phyloP scores from a whole-genome alignment of 23 red algal genomes.

The Agarophyton chilense region DNA sequence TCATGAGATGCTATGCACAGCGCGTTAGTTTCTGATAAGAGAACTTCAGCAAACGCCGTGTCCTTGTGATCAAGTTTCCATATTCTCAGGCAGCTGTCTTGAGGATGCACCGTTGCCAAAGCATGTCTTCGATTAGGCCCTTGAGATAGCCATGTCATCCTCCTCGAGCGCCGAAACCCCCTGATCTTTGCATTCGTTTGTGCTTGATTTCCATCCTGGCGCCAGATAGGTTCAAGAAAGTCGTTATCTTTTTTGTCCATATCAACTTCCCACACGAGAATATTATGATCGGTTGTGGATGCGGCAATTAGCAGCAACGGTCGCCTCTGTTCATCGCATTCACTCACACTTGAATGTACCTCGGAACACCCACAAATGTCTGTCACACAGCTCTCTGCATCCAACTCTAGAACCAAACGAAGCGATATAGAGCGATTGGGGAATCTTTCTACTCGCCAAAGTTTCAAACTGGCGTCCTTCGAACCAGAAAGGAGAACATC shows the following conservation, averaged over 20 bases:
- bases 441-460: conserved; percentile 31
- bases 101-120: conserved; percentile 50
- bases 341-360: background rate
- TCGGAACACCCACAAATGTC: conserved; percentile 37
- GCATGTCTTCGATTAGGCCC: conserved; percentile 19
- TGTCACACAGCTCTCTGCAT: conserved; percentile 55
- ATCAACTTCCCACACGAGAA: conserved; percentile 52
- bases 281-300: conserved; percentile 9
- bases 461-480: conserved; percentile 57
- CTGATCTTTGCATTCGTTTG: background rate
- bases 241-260: conserved; percentile 2
- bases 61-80: conserved; percentile 53
- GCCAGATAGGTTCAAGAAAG: conserved; percentile 58
- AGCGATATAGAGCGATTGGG: conserved; percentile 5
- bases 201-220: background rate
- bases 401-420: conserved; percentile 31
- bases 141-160: conserved; percentile 42
- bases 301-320: conserved; percentile 24
- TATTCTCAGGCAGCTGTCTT: conserved; percentile 49
- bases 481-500: conserved; percentile 52
- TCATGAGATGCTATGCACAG: conserved; percentile 22
- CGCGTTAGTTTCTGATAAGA: conserved; percentile 11
- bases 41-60: conserved; percentile 59
- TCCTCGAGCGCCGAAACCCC: background rate
- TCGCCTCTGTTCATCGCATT: background rate